These are phyloP conservation scores for Aspergillus pseudoterreus DNA, from an alignment of 2,329 filamentous ascomycete genomes.

Conservation along the genomic window DNA sequence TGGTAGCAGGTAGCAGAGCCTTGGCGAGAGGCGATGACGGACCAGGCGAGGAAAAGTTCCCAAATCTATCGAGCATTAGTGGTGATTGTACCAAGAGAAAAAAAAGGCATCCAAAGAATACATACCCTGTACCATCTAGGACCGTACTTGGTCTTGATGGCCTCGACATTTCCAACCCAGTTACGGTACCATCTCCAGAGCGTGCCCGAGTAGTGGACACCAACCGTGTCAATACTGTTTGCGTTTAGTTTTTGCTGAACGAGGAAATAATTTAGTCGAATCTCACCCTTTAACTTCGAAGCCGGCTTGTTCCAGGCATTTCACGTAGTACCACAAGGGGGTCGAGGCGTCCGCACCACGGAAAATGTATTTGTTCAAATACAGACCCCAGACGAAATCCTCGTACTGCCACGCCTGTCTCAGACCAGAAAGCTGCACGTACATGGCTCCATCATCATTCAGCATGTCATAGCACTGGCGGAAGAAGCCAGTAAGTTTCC, in stretches of 20 bases:
- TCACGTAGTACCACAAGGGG: constrained; percentile 73
- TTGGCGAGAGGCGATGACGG: constrained; percentile 71
- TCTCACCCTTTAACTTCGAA: constrained; percentile 70
- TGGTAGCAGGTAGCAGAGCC: constrained; percentile 74
- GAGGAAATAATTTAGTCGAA: not conserved
- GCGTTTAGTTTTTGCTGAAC: not conserved
- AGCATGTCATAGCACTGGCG: constrained; percentile 83
- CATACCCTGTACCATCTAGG: constrained; percentile 81
- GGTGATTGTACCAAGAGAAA: not conserved
- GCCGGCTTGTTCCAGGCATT: constrained; percentile 71
- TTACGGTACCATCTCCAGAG: constrained; percentile 93
- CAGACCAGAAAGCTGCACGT: constrained; percentile 82
- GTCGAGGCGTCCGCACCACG: constrained; percentile 86
- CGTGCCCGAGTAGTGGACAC: constrained; percentile 86
- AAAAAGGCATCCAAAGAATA: constrained; percentile 15
- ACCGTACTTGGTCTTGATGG: constrained; percentile 83
- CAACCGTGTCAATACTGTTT: constrained; percentile 68
- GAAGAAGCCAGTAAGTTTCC: constrained; percentile 71
- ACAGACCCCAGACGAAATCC: constrained; percentile 87
- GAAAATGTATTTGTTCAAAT: constrained; percentile 97
- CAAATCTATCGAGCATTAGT: constrained; percentile 56
- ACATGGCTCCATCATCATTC: constrained; percentile 83
- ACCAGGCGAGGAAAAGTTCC: constrained; percentile 77
- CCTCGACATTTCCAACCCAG: constrained; percentile 82
- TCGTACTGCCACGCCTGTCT: constrained; percentile 88